Evolutionary conservation across 2,329 filamentous ascomycete genomes (phyloP), one percentile per base, ranked within the genome.

Genomic region (Phoma sp.): DNA sequence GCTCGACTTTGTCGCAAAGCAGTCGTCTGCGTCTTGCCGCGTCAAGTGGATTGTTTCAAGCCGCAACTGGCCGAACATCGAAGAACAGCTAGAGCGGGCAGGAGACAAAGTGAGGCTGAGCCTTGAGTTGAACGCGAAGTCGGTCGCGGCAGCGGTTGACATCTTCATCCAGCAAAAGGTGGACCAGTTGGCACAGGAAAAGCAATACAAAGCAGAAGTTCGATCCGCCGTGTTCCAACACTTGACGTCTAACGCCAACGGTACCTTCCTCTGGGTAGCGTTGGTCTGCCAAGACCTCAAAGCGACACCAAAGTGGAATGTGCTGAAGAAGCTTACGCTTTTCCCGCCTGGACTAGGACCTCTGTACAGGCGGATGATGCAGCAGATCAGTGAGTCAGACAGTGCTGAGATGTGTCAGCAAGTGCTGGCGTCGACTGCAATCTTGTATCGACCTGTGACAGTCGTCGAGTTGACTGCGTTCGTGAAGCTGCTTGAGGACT

Each of bases 321-420:
- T n/a, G n/a, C n/a, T n/a, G n/a, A n/a, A 45, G 18, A 56, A 58
- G 50, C 34, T 76, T 4, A 33, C 56, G 7, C 30, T 21, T 23
- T 73, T 78, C 33, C 77, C 77, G 4, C 51, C 65, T 1, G 73
- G 73, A 0, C 72, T 81, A 0, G 49, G 76, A 29, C 5, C 53
- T 0, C 53, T 81, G 2, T 81, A 81, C 43, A 2, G 56, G 1
- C 64, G 65, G 12, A 81, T 80, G 75, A 60, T 79, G 21, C 34
- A 61, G 0, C 61, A 72, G 6, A 74, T 80, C 2, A 23, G 14
- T 21, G 20, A n/a, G n/a, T 25, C 42, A 10, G 42, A 45, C n/a
- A 14, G 18, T 9, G 33, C 32, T 29, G 33, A 33, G 34, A 3
- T 37, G 4, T 47, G 43, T 34, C 14, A 23, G 32, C 23, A 30